These are phyloP conservation scores for Phytophthora agathidicida DNA, from an alignment of 352 stramenopile genomes.

Conservation along the genomic window DNA sequence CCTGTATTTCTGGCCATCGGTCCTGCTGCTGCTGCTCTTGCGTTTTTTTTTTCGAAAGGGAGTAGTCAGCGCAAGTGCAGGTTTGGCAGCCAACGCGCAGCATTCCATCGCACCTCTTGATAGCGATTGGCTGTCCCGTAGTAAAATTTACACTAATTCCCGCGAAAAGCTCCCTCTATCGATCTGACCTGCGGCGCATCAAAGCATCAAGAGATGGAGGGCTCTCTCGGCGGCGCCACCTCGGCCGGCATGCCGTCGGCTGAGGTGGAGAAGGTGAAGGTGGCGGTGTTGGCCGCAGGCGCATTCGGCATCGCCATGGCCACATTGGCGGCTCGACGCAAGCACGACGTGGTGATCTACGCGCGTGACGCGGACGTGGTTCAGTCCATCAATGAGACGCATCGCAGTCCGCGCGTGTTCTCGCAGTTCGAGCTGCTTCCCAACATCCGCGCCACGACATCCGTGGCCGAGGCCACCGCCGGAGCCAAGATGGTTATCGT, in stretches of 20 bases:
- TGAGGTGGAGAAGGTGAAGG: slow-evolving; percentile 81
- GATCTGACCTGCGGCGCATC: too few species aligned
- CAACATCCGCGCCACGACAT: slow-evolving; percentile 88
- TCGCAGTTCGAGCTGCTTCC: slow-evolving; percentile 84
- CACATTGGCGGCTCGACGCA: slow-evolving; percentile 89
- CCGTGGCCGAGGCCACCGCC: slow-evolving; percentile 83
- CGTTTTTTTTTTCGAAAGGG: too few species aligned
- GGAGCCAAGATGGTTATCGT: slow-evolving; percentile 95
- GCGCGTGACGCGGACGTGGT: slow-evolving; percentile 81
- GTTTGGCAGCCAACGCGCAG: too few species aligned
- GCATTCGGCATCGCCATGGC: slow-evolving; percentile 97
- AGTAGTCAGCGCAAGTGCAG: too few species aligned
- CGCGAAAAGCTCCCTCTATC: too few species aligned
- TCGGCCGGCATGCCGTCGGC: slow-evolving; percentile 75
- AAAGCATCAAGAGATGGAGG: slow-evolving; percentile 43
- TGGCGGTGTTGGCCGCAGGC: slow-evolving; percentile 92
- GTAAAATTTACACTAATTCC: too few species aligned
- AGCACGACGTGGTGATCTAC: slow-evolving; percentile 93
- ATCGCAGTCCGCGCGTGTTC: slow-evolving; percentile 93
- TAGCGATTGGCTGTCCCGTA: too few species aligned
- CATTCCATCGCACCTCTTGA: too few species aligned
- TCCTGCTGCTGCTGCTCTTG: too few species aligned
- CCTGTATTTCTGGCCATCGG: too few species aligned
- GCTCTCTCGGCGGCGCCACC: slow-evolving; percentile 47
- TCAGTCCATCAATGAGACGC: slow-evolving; percentile 92